Conservation (phyloP, 805 yeast genomes). For the Brettanomyces sp. region DNA sequence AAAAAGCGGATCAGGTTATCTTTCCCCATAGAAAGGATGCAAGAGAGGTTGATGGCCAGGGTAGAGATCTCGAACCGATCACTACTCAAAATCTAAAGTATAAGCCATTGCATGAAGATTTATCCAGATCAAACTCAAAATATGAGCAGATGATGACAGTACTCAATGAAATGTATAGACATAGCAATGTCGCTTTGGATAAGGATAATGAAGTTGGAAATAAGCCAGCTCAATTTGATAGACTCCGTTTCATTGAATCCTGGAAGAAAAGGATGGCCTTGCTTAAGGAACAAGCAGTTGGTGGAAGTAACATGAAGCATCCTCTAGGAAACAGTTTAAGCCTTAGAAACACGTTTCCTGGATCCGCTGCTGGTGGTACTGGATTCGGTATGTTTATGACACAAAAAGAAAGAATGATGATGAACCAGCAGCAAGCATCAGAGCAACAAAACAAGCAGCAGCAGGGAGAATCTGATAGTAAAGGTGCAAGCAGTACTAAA, state of each 20-base stretch:
- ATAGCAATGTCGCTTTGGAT: constrained; percentile 19
- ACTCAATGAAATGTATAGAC: constrained; percentile 38
- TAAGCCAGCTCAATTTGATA: constrained; percentile 56
- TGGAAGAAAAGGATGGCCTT: constrained; percentile 61
- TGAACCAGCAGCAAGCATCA: constrained; percentile 20
- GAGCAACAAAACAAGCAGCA: constrained; percentile 23
- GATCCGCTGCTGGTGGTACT: constrained; percentile 11
- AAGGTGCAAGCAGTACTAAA: background rate
- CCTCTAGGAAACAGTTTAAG: background rate
- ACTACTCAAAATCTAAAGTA: constrained; percentile 19
- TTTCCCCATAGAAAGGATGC: constrained; percentile 33
- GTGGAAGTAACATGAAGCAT: constrained; percentile 18
- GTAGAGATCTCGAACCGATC: constrained; percentile 13
- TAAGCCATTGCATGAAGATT: constrained; percentile 50
- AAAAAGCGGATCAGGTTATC: constrained; percentile 19
- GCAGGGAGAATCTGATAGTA: constrained; percentile 16
- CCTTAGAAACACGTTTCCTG: background rate
- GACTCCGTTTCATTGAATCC: constrained; percentile 83
- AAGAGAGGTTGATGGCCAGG: constrained; percentile 12
- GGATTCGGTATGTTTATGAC: constrained; percentile 21
- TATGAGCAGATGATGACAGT: constrained; percentile 86
- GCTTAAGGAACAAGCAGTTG: constrained; percentile 30
- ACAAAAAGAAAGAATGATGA: constrained; percentile 20
- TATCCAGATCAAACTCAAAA: constrained; percentile 69
- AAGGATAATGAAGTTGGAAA: constrained; percentile 12